Conservation (phyloP, 495 filamentous ascomycete genomes). For the Xylaria bambusicola region DNA sequence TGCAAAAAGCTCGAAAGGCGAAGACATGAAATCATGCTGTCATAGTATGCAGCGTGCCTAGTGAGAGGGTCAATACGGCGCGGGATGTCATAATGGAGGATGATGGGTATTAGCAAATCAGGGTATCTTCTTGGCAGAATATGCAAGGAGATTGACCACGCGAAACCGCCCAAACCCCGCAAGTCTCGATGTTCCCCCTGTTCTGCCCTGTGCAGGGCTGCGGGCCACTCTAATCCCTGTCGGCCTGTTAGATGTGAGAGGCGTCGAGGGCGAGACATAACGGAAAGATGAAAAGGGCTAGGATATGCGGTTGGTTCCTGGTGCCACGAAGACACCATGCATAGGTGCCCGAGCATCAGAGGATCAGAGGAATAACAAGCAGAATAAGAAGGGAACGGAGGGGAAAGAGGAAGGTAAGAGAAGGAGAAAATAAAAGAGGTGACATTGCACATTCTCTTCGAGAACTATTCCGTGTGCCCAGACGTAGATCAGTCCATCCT, state of each 20-base stretch:
- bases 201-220: constrained; percentile 17
- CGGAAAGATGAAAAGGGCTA: background rate
- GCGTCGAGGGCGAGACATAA: background rate
- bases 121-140: constrained; percentile 8
- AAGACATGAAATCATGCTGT: constrained; percentile 19
- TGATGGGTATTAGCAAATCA: constrained; percentile 15
- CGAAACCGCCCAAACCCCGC: constrained; percentile 17
- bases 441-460: background rate
- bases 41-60: constrained; percentile 16
- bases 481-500: constrained; percentile 9
- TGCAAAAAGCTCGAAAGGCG: constrained; percentile 19
- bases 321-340: constrained; percentile 17
- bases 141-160: constrained; percentile 20
- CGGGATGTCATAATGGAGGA: constrained; percentile 19
- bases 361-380: background rate
- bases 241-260: background rate
- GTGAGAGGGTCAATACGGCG: constrained; percentile 10
- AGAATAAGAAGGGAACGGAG: background rate
- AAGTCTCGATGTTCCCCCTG: constrained; percentile 14
- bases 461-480: constrained; percentile 6
- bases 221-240: constrained; percentile 16
- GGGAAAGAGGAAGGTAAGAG: background rate
- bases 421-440: background rate
- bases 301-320: constrained; percentile 11
- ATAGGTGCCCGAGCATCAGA: constrained; percentile 13